Evolutionary conservation across 495 filamentous ascomycete genomes (phyloP).

Genomic region (Podospora australis): DNA sequence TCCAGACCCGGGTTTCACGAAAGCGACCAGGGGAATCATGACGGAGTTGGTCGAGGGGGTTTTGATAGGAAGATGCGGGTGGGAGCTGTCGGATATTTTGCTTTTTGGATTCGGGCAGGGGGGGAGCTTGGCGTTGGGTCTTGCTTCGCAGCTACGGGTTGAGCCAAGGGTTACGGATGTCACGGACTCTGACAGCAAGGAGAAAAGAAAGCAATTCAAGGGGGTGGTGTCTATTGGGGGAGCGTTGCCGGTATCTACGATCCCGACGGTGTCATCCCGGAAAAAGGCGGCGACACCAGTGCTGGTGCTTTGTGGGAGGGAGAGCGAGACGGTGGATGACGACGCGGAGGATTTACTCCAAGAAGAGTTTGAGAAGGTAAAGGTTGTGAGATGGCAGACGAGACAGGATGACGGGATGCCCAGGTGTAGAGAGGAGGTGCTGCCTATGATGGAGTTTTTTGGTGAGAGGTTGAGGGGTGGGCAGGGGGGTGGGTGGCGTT

Average conservation of each 20-base stretch:
- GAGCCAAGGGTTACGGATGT: slow-evolving; percentile 13
- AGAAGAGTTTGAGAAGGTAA: slow-evolving; percentile 63
- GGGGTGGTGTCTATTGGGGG: slow-evolving; percentile 79
- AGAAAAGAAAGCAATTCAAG: slow-evolving; percentile 24
- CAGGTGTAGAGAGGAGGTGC: slow-evolving; percentile 72
- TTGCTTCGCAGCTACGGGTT: slow-evolving; percentile 31
- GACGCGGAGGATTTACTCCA: slow-evolving; percentile 56
- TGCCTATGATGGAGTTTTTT: slow-evolving; percentile 91
- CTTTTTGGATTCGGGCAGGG: slow-evolving; percentile 87
- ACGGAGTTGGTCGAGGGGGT: slow-evolving; percentile 53
- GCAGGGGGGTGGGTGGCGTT: too few species aligned
- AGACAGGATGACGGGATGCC: slow-evolving; percentile 74
- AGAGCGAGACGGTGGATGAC: slow-evolving; percentile 55
- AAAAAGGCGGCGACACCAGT: slow-evolving; percentile 65
- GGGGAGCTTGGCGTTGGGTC: slow-evolving; percentile 65
- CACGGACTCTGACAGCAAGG: neutral
- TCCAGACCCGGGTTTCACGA: slow-evolving; percentile 69
- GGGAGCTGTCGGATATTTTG: slow-evolving; percentile 59
- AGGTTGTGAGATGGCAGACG: slow-evolving; percentile 67
- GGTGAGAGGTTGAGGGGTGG: slow-evolving; percentile 61
- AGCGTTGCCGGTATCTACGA: slow-evolving; percentile 51
- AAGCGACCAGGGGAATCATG: slow-evolving; percentile 43
- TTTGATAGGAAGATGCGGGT: slow-evolving; percentile 65
- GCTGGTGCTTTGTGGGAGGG: slow-evolving; percentile 61
- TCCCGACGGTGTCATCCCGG: slow-evolving; percentile 27